Evolutionary conservation across 176 grass and related monocot species (phyloP), one percentile per base, ranked within the genome.

Genomic region (Elaeis guineensis): DNA sequence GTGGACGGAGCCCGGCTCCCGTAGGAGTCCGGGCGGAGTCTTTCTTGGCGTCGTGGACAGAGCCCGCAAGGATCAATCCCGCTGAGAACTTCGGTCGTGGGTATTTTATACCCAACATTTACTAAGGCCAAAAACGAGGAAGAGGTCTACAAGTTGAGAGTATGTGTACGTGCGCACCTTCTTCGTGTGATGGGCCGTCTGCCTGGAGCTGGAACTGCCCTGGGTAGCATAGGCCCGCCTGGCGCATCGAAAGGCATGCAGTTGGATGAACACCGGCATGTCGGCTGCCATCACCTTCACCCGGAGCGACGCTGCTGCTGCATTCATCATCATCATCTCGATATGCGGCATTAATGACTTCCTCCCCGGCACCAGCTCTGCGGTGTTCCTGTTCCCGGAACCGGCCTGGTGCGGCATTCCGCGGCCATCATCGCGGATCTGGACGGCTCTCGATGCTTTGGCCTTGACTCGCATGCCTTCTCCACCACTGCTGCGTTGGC

Each of bases 151-250:
- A 6, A 5, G 11, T 4, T 30, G 14, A n/a, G n/a, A n/a, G n/a
- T n/a, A n/a, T n/a, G n/a, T 26, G 4, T 4, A 4, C 4, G 25
- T 20, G 5, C 64, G 77, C 52, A 86, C 88, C 88, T 83, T 92
- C 79, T 87, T 92, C 28, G 87, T 62, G 56, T 92, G 83, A 75
- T 92, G 88, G 56, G 88, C 83, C 77, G 87, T 72, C 71, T 87
- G 79, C 77, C 88, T 83, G 17, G 88, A 86, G 65, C 83, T 92
- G 80, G 87, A 92, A 49, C 77, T 79, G 52, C 80, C 79, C 25
- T 26, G 70, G 79, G 50, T 77, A 11, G 80, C 83, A 71, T 75
- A 72, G 19, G 80, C 81, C 49, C 88, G 64, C 26, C 79, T 82
- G 19, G 83, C 88, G 17, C 88, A 92, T 59, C 77, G 69, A 60